Evolutionary conservation across 176 grass and related monocot genomes (phyloP).

Genomic region (Oryza glumipatula): DNA sequence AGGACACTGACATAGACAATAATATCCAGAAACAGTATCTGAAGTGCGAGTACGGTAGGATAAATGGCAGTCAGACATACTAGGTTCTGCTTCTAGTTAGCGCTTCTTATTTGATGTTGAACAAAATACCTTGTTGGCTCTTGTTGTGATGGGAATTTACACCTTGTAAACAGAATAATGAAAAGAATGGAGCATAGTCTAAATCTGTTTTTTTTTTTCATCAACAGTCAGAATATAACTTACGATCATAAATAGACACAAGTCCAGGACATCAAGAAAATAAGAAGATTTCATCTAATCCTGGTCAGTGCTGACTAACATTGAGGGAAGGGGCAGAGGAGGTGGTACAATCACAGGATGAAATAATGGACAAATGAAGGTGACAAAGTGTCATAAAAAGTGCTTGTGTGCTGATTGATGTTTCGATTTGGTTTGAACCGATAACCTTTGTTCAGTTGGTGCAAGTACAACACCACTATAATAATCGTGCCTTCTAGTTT

Average conservation of each 20-base stretch:
- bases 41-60: background rate
- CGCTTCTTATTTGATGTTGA: background rate
- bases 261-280: background rate
- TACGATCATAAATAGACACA: background rate
- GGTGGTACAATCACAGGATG: background rate
- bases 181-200: background rate
- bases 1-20: background rate
- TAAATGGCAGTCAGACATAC: background rate
- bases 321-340: background rate
- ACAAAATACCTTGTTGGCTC: background rate
- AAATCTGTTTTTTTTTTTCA: background rate
- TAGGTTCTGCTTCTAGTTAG: background rate
- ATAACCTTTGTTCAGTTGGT: background rate
- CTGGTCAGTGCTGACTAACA: background rate
- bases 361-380: background rate
- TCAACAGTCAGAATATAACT: background rate
- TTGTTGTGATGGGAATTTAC: background rate
- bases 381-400: background rate
- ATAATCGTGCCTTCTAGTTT: background rate
- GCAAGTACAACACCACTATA: too few relatives aligned
- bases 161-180: background rate
- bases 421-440: background rate
- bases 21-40: background rate
- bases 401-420: constrained; percentile 2
- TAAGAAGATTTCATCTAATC: background rate